These are phyloP conservation scores for Cajanus cajan DNA, from an alignment of 306 rosid genomes.

Conservation along the genomic window DNA sequence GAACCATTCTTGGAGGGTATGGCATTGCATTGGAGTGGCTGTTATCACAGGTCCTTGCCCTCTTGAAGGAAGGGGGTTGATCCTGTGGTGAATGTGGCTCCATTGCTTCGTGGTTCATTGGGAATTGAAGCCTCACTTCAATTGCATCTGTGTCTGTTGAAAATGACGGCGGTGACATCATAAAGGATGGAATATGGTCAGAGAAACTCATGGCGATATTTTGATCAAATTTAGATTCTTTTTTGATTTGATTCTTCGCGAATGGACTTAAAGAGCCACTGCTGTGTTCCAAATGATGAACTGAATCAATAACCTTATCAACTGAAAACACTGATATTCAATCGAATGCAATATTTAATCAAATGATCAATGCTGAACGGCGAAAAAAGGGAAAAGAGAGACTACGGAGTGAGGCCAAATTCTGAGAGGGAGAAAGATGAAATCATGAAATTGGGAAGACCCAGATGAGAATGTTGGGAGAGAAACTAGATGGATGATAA, in stretches of 20 bases:
- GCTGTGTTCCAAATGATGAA: background rate
- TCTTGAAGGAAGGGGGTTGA: constrained; percentile 49
- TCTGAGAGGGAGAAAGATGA: background rate
- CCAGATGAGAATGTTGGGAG: constrained; percentile 4
- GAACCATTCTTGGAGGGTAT: constrained; percentile 29
- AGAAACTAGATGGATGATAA: constrained; percentile 5
- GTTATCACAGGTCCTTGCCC: constrained; percentile 57
- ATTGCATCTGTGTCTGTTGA: constrained; percentile 50
- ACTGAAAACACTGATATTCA: constrained; percentile 21
- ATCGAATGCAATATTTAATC: constrained; percentile 13
- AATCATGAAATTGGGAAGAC: constrained; percentile 7
- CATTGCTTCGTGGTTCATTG: constrained; percentile 39
- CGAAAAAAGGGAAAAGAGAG: background rate
- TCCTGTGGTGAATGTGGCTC: constrained; percentile 43
- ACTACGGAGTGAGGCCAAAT: background rate
- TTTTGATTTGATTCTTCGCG: constrained; percentile 13
- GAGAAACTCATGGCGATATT: constrained; percentile 50
- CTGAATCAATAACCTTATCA: background rate
- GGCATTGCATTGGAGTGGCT: constrained; percentile 13
- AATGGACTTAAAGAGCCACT: background rate
- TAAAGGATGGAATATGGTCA: constrained; percentile 45
- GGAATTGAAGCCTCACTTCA: constrained; percentile 57
- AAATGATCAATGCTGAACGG: constrained; percentile 3
- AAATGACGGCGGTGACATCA: constrained; percentile 45
- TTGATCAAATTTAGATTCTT: constrained; percentile 9